A percentile compares a stretch with the other conserved stretches of the same genome.
These are phyloP conservation scores for Coniosporium apollinis DNA, from an alignment of 495 filamentous ascomycete species.

Conservation along the genomic window DNA sequence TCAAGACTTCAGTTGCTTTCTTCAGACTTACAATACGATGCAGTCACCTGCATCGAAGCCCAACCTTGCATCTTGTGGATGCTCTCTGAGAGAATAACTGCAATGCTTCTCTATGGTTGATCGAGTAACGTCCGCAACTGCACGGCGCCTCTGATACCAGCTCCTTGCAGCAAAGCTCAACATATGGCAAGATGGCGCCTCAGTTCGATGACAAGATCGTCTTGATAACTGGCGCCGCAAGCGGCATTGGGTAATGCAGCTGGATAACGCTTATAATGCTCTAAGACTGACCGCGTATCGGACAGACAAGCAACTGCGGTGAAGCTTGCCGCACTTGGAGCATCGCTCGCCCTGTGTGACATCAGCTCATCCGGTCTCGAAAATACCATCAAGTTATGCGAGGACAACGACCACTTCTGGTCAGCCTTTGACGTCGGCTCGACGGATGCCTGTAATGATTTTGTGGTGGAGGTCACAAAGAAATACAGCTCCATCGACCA, in stretches of 20 bases:
- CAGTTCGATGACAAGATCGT: slow-evolving; percentile 25
- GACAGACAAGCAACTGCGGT: slow-evolving; percentile 28
- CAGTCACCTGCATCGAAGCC: too few species aligned
- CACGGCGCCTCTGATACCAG: too few species aligned
- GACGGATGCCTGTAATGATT: slow-evolving; percentile 11
- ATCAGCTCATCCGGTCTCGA: slow-evolving; percentile 21
- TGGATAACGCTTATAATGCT: neutral
- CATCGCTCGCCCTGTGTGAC: slow-evolving; percentile 30
- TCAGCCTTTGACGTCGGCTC: slow-evolving; percentile 25
- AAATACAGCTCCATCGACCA: slow-evolving; percentile 25
- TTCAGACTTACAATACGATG: too few species aligned
- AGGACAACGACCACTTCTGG: slow-evolving; percentile 11
- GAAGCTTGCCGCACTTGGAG: slow-evolving; percentile 26
- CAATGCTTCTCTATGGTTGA: too few species aligned
- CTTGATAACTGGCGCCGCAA: slow-evolving; percentile 36
- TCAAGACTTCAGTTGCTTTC: too few species aligned
- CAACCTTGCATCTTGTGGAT: too few species aligned
- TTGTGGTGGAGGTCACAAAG: slow-evolving; percentile 16
- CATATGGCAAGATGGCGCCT: slow-evolving; percentile 22
- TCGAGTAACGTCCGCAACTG: too few species aligned
- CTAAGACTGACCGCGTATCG: slow-evolving; percentile 1
- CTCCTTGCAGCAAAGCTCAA: too few species aligned
- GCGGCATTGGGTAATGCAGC: slow-evolving; percentile 29
- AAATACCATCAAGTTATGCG: slow-evolving; percentile 9
- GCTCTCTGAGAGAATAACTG: too few species aligned